Evolutionary conservation across 2,329 filamentous ascomycete species (phyloP), one percentile per base, ranked within the genome.

Genomic region (Coniochaeta sp.): DNA sequence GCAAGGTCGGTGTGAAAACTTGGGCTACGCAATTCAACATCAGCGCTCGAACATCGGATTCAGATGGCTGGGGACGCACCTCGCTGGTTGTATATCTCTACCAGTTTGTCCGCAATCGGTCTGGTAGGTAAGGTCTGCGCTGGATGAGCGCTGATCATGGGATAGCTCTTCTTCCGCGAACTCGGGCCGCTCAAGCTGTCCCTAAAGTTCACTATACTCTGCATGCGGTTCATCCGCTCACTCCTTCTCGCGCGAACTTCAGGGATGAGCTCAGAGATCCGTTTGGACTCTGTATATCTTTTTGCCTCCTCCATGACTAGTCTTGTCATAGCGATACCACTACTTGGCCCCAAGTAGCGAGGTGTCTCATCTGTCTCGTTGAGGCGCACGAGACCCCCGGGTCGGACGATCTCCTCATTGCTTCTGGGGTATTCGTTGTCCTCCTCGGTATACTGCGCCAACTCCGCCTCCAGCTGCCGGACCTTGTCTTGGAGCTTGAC

Each of bases 271-370:
- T 97, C 92, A 61, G 91, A 92, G 71, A 98, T 97, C 65, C 89
- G 91, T 73, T 92, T 90, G 6, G 91, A 89, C 68, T 95, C 89
- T 28, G 92, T 96, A 69, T 93, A 96, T 64, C 92, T 89, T 76
- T 96, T 98, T 59, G 93, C 93, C 74, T 96, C 87, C 72, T 97
- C 93, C 89, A 99, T 97, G 12, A 99, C 88, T 66, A 98, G 81
- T 33, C 93, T 87, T 14, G 93, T 96, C 79, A 98, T 96, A 70
- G 92, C 91, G 68, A 97, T 96, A 62, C 93, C 95, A 72, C 93
- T 98, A 57, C 93, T 96, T 2, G 95, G 90, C 0, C 95, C 95
- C 2, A 99, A 79, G 71, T 95, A 98, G 64, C 93, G 90, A 17
- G 90, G 87, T 1, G 84, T 88, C 74, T 97, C 93, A 71, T 96